Evolutionary conservation across 139 green algal genomes (phyloP), one percentile per base, ranked within the genome.

Genomic region (Ostreobium quekettii): DNA sequence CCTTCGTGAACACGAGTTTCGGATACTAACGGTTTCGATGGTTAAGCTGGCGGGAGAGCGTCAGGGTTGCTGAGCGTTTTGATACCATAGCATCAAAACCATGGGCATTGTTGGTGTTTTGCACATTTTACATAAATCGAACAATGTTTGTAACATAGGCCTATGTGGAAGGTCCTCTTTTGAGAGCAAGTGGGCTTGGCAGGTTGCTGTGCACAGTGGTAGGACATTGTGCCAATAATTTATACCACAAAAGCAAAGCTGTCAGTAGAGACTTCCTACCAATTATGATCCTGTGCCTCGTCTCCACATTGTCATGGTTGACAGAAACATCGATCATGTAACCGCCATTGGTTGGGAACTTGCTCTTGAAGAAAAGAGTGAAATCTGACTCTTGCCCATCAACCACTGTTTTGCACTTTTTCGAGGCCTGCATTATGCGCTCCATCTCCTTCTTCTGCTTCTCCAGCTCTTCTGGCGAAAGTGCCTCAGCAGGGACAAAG

Each of bases 291-390:
- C 87, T 73, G 76, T 88, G 83, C 3, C 36, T 36, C 0, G 84
- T 95, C 62, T 95, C 86, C 61, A 73, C 59, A 61, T 86, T 76
- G 49, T 91, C 80, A 42, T 83, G 82, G 24, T 61, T 82, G 53
- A 95, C 70, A 1, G 26, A 53, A 29, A 95, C 31, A 61, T 96
- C 89, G 62, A 87, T 76, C 75, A 96, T 87, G 64, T 66, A 78
- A 32, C 89, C 89, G 4, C 90, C 88, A 22, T 93, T 93, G 31
- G 89, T 96, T 36, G 75, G 71, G 65, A 81, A 76, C 8, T 60
- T 74, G 8, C 46, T 61, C 1, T 64, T 32, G 60, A 64, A 66
- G 8, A 64, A 48, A 29, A 82, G 3, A 39, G 28, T 70, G 53
- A 85, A 85, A 28, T 74, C 33, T 37, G 69, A 72, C 31, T 81